Percentiles rank a stretch among this genome's conserved stretches.
These are phyloP conservation scores for Rhipidocladum racemiflorum DNA, from an alignment of 176 grass and related monocot species.

Conservation along the genomic window DNA sequence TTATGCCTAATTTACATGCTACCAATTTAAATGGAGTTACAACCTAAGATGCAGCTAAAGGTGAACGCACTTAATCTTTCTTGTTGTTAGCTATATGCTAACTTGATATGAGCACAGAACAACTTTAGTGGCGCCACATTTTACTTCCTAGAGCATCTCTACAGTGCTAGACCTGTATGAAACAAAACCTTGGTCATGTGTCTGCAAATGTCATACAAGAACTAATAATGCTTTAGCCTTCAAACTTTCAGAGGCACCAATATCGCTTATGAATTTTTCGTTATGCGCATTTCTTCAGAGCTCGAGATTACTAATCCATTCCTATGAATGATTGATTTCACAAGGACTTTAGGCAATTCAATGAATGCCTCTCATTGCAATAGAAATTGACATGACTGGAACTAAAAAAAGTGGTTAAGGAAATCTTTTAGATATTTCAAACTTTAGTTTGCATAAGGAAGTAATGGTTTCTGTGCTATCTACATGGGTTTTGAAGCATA, in stretches of 20 bases:
- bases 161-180: too few species aligned
- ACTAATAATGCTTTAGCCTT: neutral
- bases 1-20: neutral
- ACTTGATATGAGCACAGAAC: conserved; percentile 7
- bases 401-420: neutral
- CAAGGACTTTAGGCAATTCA: neutral
- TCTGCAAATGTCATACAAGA: neutral
- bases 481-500: too few species aligned
- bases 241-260: neutral
- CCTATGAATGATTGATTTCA: neutral
- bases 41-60: neutral
- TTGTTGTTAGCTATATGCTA: neutral
- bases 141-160: neutral
- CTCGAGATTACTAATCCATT: neutral
- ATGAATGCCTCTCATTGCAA: neutral
- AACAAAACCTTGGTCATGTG: neutral
- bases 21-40: neutral
- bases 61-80: neutral
- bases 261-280: neutral
- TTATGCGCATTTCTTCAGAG: neutral
- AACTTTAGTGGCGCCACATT: neutral
- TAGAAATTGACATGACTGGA: neutral
- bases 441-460: neutral
- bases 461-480: too few species aligned
- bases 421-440: neutral